A percentile compares a stretch with the other conserved stretches of the same genome.
These are phyloP conservation scores for Pyronema domesticum DNA, from an alignment of 495 filamentous ascomycete species.

Conservation along the genomic window DNA sequence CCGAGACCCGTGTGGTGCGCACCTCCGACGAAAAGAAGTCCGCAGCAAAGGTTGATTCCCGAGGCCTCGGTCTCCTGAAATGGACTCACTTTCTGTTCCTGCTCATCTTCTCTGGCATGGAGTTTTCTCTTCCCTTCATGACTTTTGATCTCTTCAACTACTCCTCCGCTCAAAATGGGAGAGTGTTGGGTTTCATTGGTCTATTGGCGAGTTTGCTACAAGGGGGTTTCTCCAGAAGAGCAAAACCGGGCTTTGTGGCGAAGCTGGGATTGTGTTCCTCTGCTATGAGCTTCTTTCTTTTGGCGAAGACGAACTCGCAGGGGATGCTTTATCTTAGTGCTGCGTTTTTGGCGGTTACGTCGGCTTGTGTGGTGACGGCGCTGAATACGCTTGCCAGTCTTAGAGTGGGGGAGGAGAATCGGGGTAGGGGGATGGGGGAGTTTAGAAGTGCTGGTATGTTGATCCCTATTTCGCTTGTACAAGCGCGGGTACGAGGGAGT, in stretches of 20 bases:
- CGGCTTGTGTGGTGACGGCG: slow-evolving; percentile 83
- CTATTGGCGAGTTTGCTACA: slow-evolving; percentile 83
- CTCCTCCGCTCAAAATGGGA: slow-evolving; percentile 59
- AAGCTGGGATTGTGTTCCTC: slow-evolving; percentile 63
- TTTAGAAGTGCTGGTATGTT: slow-evolving; percentile 58
- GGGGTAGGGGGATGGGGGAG: slow-evolving; percentile 70
- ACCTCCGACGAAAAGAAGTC: slow-evolving; percentile 12
- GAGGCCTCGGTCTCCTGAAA: slow-evolving; percentile 44
- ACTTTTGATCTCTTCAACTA: slow-evolving; percentile 82
- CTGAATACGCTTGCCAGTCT: slow-evolving; percentile 83
- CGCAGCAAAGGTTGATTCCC: slow-evolving; percentile 7
- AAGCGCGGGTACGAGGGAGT: no score
- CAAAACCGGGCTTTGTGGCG: slow-evolving; percentile 61
- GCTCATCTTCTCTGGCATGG: slow-evolving; percentile 92
- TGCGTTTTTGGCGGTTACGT: slow-evolving; percentile 67
- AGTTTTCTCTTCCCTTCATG: slow-evolving; percentile 91
- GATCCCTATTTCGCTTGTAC: no score
- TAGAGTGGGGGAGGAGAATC: slow-evolving; percentile 60
- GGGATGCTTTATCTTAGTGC: slow-evolving; percentile 60
- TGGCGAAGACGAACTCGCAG: slow-evolving; percentile 49
- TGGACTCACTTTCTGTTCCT: slow-evolving; percentile 76
- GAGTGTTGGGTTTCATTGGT: slow-evolving; percentile 82
- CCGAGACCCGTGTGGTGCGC: slow-evolving; percentile 54
- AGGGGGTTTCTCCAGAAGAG: slow-evolving; percentile 61
- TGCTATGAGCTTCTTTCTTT: slow-evolving; percentile 58